phyloP scores from a whole-genome alignment of 1,284 basidiomycete species.

The Somion occarium region DNA sequence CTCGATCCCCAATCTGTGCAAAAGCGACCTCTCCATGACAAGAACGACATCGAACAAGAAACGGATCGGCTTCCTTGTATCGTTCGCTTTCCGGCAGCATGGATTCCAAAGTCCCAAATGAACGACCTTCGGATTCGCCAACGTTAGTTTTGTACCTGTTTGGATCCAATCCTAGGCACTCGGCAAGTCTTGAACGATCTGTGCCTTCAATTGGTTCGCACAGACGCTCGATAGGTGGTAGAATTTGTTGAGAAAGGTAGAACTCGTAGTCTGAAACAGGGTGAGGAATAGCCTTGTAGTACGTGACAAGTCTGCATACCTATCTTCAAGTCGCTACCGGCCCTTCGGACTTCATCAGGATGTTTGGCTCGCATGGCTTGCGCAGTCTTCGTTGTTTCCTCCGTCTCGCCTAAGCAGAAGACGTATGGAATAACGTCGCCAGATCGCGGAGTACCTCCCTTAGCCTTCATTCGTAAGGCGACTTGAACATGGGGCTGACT shows the following conservation, averaged over 20 bases:
- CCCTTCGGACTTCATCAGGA: conserved; percentile 86
- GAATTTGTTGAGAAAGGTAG: conserved; percentile 88
- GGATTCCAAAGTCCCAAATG: conserved; percentile 84
- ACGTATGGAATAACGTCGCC: conserved; percentile 97
- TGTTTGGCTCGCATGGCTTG: conserved; percentile 93
- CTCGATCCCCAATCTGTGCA: conserved; percentile 59
- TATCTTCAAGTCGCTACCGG: conserved; percentile 62
- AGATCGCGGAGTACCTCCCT: conserved; percentile 73
- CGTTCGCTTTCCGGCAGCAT: conserved; percentile 87
- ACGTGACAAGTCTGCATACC: conserved; percentile 49
- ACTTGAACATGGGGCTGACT: conserved; percentile 97
- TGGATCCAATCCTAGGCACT: conserved; percentile 92
- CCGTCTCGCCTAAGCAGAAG: conserved; percentile 81
- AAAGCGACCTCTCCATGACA: conserved; percentile 68
- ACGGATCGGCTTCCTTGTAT: conserved; percentile 71
- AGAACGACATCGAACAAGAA: conserved; percentile 69
- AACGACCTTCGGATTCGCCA: conserved; percentile 55
- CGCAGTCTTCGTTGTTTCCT: conserved; percentile 67
- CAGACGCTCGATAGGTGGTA: conserved; percentile 92
- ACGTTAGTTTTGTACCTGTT: conserved; percentile 57
- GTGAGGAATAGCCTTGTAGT: too few species aligned
- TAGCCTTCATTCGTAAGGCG: conserved; percentile 86
- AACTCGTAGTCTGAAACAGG: conserved; percentile 89
- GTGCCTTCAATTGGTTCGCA: conserved; percentile 98
- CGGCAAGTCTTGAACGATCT: conserved; percentile 85